These are phyloP conservation scores for Diplogelasinospora grovesii DNA, from an alignment of 495 filamentous ascomycete genomes.

Conservation along the genomic window DNA sequence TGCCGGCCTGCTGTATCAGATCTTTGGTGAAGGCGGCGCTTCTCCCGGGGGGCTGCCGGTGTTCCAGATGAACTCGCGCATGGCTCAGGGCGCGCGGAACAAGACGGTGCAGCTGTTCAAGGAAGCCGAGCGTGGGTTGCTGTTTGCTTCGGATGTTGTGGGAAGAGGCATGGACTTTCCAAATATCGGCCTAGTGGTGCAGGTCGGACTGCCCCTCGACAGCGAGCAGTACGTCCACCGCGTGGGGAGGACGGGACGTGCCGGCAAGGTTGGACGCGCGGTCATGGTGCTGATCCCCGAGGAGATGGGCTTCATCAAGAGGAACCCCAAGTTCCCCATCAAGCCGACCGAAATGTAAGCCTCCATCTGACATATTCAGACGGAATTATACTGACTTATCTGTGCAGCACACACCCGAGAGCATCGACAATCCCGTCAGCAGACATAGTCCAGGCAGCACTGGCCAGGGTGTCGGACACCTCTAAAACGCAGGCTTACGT, in stretches of 20 bases:
- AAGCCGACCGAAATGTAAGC: constrained; percentile 15
- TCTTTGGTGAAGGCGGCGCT: constrained; percentile 65
- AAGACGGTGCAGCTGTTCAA: constrained; percentile 81
- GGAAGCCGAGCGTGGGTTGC: constrained; percentile 66
- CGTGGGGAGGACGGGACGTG: constrained; percentile 84
- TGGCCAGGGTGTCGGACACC: constrained; percentile 17
- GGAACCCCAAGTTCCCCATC: constrained; percentile 26
- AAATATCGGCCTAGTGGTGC: constrained; percentile 71
- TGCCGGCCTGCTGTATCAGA: constrained; percentile 75
- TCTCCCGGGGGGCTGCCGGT: constrained; percentile 83
- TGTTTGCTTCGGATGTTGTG: constrained; percentile 85
- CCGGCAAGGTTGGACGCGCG: constrained; percentile 69
- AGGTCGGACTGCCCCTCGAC: constrained; percentile 79
- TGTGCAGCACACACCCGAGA: constrained; percentile 15
- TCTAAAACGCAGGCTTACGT: constrained; percentile 22
- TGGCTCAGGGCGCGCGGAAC: constrained; percentile 70
- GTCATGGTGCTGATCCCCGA: constrained; percentile 81
- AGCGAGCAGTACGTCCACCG: constrained; percentile 82
- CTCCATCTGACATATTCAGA: neutral
- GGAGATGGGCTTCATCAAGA: constrained; percentile 56
- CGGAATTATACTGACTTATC: neutral
- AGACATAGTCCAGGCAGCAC: constrained; percentile 16
- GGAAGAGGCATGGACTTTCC: constrained; percentile 82
- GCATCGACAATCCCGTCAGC: constrained; percentile 13
- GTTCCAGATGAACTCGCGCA: constrained; percentile 57